A percentile compares a stretch with the other conserved stretches of the same genome.
These are phyloP conservation scores for Xylaria sp. DNA, from an alignment of 2,329 filamentous ascomycete species.

Conservation along the genomic window DNA sequence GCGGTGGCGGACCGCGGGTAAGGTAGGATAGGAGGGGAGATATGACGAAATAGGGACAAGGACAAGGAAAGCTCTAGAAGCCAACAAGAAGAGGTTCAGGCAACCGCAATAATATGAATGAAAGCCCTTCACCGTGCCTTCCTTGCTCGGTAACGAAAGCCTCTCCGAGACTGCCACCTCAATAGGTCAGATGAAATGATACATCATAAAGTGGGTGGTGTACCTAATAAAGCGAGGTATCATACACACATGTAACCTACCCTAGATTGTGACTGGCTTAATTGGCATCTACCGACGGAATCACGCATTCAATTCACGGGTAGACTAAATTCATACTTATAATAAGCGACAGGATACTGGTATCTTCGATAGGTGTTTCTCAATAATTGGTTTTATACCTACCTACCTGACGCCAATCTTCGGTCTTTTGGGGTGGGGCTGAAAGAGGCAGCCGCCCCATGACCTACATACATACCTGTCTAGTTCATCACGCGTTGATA, in stretches of 20 bases:
- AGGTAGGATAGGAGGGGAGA: not conserved
- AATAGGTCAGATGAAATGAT: not conserved
- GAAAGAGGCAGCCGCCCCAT: not conserved
- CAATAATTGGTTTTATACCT: no score
- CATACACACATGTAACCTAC: not conserved
- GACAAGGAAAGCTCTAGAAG: not conserved
- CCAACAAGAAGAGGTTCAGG: no score
- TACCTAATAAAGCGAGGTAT: not conserved
- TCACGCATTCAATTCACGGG: not conserved
- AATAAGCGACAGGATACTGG: no score
- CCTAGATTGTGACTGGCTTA: not conserved
- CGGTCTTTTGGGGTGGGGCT: not conserved
- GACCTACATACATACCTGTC: not conserved
- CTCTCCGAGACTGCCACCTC: not conserved
- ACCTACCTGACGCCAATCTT: not conserved
- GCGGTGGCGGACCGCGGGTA: not conserved
- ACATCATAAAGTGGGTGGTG: not conserved
- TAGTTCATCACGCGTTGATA: not conserved
- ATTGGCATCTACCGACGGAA: not conserved
- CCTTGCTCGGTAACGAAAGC: not conserved
- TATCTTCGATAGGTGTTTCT: no score
- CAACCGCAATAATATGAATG: not conserved
- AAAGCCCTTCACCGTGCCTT: not conserved
- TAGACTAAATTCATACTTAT: not conserved
- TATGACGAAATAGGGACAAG: not conserved